Evolutionary conservation across 257 asterid genomes (phyloP).

Genomic region (Solanum rostratum): DNA sequence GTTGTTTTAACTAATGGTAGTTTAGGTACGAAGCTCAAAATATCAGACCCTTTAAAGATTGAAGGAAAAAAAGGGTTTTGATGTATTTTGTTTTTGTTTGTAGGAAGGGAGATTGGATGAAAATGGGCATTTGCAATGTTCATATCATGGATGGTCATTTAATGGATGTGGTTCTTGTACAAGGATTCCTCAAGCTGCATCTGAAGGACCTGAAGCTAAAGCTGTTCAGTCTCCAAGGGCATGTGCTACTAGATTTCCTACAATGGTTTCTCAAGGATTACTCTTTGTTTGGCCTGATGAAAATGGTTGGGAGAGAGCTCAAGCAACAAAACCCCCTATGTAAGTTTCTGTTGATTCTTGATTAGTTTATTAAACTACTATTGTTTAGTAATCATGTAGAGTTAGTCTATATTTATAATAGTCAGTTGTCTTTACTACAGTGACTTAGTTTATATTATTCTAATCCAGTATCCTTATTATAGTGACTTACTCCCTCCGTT

Average conservation of each 20-base stretch:
- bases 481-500: background rate
- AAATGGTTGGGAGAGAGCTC: conserved; percentile 90
- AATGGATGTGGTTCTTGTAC: conserved; percentile 91
- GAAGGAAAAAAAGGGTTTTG: background rate
- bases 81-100: conserved; percentile 2
- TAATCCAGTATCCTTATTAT: background rate
- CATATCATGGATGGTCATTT: conserved; percentile 98
- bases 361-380: background rate
- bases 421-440: background rate
- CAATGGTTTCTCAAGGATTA: conserved; percentile 93
- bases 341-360: conserved; percentile 10
- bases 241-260: conserved; percentile 76
- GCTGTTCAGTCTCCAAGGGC: conserved; percentile 81
- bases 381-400: background rate
- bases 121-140: conserved; percentile 96
- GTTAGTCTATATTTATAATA: background rate
- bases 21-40: background rate
- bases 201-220: conserved; percentile 84
- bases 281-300: conserved; percentile 99
- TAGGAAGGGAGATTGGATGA: conserved; percentile 98
- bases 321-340: conserved; percentile 70
- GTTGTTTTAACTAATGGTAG: background rate
- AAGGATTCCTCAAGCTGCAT: conserved; percentile 84
- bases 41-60: too few species aligned
- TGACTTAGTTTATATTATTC: too few species aligned